Base-by-base conservation (phyloP, 306 rosid genomes). In the Lupinus albus region DNA sequence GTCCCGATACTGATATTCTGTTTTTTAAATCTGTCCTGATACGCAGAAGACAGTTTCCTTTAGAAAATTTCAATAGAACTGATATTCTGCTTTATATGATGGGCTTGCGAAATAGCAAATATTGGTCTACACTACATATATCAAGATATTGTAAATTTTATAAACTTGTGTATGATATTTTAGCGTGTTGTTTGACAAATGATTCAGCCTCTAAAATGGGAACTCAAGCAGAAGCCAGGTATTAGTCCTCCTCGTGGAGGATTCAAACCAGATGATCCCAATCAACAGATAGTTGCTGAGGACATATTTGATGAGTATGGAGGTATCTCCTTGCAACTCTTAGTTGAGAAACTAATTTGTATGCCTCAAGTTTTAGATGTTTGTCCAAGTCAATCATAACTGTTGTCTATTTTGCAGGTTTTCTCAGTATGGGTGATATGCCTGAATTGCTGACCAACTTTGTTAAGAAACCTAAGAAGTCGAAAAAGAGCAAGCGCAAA, bases 201-300 rank as follows among this genome's bases (percentile, higher is more conserved):
- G 63, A 75, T 74, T 76, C 89, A 93, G 98, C 91, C 95, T 75
- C 76, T 93, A 39, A 93, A 86, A 85, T 93, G 98, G 98, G 98
- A 93, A 76, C 92, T 93, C 66, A 93, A 93, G 88, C 97, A 93
- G 82, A 89, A 76, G 79, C 98, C 98, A n/a, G 98, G 98, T 79
- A 88, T 89, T 32, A 93, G 98, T 76, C 98, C 98, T 68, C 98
- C 98, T 18, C 98, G 91, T 30, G 98, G 98, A 86, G 98, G 98
- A 44, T 93, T 93, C 72, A 83, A 74, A 49, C 78, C 85, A 6
- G 98, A 93, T 66, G 98, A 93, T 56, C 98, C 97, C 60, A 93
- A 93, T 82, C 98, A 93, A 77, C 98, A 93, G 79, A 93, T 93
- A 79, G 96, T 89, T 73, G 91, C 93, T 8, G 98, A 89, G 72